Conservation (phyloP, 345 rosid species). For the Rhizophora apiculata region DNA sequence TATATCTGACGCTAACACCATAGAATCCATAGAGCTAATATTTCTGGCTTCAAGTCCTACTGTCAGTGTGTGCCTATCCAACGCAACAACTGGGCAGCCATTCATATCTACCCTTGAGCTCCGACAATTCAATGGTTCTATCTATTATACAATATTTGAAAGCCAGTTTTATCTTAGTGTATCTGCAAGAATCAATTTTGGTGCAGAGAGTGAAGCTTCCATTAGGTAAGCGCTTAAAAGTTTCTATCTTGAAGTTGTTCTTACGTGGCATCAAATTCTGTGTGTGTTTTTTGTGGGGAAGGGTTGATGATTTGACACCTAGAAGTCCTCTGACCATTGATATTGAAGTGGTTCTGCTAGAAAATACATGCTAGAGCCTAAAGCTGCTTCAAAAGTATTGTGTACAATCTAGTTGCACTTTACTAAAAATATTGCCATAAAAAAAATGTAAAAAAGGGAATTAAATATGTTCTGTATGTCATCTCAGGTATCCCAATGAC, state of each 20-base stretch:
- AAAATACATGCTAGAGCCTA: not conserved
- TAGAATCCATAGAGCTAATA: slow-evolving; percentile 73
- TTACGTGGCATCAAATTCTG: not conserved
- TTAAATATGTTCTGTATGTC: slow-evolving; percentile 3
- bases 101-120: slow-evolving; percentile 98
- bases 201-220: slow-evolving; percentile 77
- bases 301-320: not conserved
- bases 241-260: not conserved
- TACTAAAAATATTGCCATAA: not conserved
- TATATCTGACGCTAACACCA: slow-evolving; percentile 65
- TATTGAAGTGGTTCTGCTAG: not conserved
- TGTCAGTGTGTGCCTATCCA: slow-evolving; percentile 81
- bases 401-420: not conserved
- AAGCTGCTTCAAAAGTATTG: not conserved
- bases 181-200: slow-evolving; percentile 93
- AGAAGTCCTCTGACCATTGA: not conserved
- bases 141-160: slow-evolving; percentile 63
- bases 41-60: slow-evolving; percentile 73
- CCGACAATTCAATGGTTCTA: slow-evolving; percentile 86
- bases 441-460: not conserved
- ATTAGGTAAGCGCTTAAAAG: slow-evolving; percentile 51
- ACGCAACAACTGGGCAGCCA: slow-evolving; percentile 95
- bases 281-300: too few relatives aligned
- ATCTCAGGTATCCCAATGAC: slow-evolving; percentile 87
- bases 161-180: slow-evolving; percentile 65